A percentile compares a stretch with the other conserved stretches of the same genome.
phyloP scores from a whole-genome alignment of 257 asterid species.

The Plantago ovata region DNA sequence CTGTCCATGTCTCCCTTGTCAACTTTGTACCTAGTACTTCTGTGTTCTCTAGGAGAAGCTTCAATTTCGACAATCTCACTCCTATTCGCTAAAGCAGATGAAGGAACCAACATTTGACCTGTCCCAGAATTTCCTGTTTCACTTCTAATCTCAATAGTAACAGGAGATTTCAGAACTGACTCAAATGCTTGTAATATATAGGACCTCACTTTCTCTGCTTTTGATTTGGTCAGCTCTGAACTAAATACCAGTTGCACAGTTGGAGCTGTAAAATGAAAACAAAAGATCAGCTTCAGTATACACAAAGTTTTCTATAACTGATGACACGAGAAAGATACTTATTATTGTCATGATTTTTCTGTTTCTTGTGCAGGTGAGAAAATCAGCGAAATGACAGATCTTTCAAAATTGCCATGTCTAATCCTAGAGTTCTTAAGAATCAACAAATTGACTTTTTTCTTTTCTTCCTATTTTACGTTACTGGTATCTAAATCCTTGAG shows the following conservation, averaged over 20 bases:
- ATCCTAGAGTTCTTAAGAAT: background rate
- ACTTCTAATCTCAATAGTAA: conserved; percentile 72
- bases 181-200: conserved; percentile 88
- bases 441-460: background rate
- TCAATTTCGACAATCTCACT: conserved; percentile 72
- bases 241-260: conserved; percentile 73
- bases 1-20: conserved; percentile 15
- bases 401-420: background rate
- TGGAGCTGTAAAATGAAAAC: conserved; percentile 60
- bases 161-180: conserved; percentile 72
- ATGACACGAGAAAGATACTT: background rate
- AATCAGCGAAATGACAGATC: background rate
- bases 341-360: background rate
- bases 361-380: background rate
- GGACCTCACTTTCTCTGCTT: conserved; percentile 66
- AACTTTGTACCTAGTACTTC: conserved; percentile 11
- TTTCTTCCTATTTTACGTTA: no score
- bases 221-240: conserved; percentile 64
- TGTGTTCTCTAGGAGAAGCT: conserved; percentile 29
- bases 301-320: background rate
- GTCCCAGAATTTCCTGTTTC: conserved; percentile 46
- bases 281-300: background rate
- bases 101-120: conserved; percentile 27
- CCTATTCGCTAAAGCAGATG: conserved; percentile 32
- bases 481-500: no score